phyloP scores from a whole-genome alignment of 139 green algal species.

The Chlorella sp. region DNA sequence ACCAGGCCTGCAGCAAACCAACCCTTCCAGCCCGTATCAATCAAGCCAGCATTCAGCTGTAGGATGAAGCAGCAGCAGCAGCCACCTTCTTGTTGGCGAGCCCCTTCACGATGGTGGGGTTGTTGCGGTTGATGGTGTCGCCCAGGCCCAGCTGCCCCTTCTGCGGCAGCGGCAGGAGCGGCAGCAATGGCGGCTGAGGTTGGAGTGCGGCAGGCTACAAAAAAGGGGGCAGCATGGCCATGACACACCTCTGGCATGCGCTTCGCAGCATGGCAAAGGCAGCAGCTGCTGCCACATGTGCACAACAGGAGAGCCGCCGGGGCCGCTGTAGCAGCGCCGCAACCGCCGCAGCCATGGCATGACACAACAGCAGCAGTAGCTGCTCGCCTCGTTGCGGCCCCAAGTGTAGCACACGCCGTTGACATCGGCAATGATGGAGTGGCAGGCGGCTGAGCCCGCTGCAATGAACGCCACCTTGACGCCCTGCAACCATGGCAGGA shows the following conservation, averaged over 20 bases:
- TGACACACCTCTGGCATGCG: too few species aligned
- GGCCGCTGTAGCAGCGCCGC: neutral
- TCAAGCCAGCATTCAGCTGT: too few species aligned
- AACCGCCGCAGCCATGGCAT: neutral
- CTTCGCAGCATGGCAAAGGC: too few species aligned
- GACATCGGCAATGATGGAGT: slow-evolving; percentile 76
- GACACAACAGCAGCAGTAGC: neutral
- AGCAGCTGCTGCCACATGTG: too few species aligned
- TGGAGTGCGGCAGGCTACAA: too few species aligned
- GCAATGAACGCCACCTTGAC: slow-evolving; percentile 83
- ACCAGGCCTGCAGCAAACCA: neutral
- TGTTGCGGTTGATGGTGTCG: slow-evolving; percentile 80
- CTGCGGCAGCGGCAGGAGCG: slow-evolving; percentile 50
- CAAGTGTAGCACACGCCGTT: slow-evolving; percentile 86
- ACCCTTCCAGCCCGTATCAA: neutral
- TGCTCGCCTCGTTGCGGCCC: slow-evolving; percentile 88
- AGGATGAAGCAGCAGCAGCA: neutral
- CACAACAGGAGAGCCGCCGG: too few species aligned
- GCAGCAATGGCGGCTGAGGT: too few species aligned
- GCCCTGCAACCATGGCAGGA: slow-evolving; percentile 57
- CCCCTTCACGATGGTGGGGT: slow-evolving; percentile 68
- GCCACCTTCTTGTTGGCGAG: slow-evolving; percentile 64
- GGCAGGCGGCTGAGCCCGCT: slow-evolving; percentile 74
- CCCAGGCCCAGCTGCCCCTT: slow-evolving; percentile 92
- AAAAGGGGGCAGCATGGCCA: too few species aligned